Evolutionary conservation across 805 yeast genomes (phyloP), one percentile per base, ranked within the genome.

Genomic region (Candida coquimbonensis): DNA sequence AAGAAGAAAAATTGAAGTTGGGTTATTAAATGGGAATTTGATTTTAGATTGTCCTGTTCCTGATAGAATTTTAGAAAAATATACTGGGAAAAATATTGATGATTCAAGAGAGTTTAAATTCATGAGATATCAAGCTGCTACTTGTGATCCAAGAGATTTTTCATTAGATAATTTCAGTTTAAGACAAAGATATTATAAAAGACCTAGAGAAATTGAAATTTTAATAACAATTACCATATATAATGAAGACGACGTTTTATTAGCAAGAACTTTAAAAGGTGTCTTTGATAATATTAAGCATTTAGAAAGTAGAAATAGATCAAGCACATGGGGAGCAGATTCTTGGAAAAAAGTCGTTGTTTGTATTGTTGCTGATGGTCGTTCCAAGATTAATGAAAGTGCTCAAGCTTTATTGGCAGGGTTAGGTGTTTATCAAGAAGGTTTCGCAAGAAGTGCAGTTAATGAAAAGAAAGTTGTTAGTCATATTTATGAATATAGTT

Each of bases 271-370:
- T 5, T 71, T 91, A 53, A 86, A 87, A 60, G 97, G 97, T 53
- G 87, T 88, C 12, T 87, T 91, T 69, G 86, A 87, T 48, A 91
- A 93, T 62, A 83, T 91, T 52, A 74, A 79, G 51, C 82, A 89
- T 62, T 72, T 93, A 58, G 73, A 77, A 39, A 75, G 80, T 43
- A 75, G 85, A 49, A 72, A 81, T 31, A 75, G 80, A 50, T 78
- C 86, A 1, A 75, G 78, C 13, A 75, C 80, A 1, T 91, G 99
- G 99, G 98, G 98, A n/a, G 80, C 80, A 38, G 95, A 87, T 47
- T 80, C 95, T 0, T 91, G 98, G 98, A 88, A 90, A 55, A 91
- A 88, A 59, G 80, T 91, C 32, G 96, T 88, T 11, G 93, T 93
- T 17, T 79, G 87, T 53, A 78, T 91, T 29, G 90, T 91, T 13